Evolutionary conservation across 2,329 filamentous ascomycete species (phyloP).

Genomic region (Scedosporium boydii): DNA sequence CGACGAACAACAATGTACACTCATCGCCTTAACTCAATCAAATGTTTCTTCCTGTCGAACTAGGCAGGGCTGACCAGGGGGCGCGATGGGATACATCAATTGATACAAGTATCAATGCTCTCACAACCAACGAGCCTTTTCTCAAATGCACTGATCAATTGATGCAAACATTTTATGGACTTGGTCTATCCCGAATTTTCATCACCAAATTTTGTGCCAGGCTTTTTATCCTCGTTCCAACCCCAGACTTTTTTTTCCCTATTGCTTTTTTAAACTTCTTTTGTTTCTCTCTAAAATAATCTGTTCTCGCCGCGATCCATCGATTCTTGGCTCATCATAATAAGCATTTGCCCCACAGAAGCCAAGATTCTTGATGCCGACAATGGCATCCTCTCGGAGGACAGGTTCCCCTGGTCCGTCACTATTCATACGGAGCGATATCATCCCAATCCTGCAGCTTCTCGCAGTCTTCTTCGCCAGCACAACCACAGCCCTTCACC

Average conservation of each 20-base stretch:
- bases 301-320: background rate
- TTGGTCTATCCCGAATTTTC: background rate
- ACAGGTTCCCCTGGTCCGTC: background rate
- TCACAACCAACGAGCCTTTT: too few relatives aligned
- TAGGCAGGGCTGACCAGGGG: too few relatives aligned
- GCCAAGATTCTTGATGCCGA: background rate
- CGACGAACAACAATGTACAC: too few relatives aligned
- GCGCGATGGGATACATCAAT: too few relatives aligned
- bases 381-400: background rate
- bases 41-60: too few relatives aligned
- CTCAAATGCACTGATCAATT: background rate
- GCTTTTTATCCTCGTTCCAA: background rate
- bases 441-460: background rate
- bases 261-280: background rate
- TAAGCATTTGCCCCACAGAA: too few relatives aligned
- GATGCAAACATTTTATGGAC: background rate
- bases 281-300: background rate
- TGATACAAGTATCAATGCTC: too few relatives aligned
- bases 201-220: background rate
- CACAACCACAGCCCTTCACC: background rate
- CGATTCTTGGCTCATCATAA: background rate
- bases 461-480: background rate
- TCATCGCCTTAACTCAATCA: too few relatives aligned
- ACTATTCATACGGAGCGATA: background rate
- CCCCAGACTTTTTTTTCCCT: background rate